Percentiles rank a stretch among this genome's conserved stretches.
These are phyloP conservation scores for Neoarthrinium moseri DNA, from an alignment of 2,329 filamentous ascomycete genomes.

Conservation along the genomic window DNA sequence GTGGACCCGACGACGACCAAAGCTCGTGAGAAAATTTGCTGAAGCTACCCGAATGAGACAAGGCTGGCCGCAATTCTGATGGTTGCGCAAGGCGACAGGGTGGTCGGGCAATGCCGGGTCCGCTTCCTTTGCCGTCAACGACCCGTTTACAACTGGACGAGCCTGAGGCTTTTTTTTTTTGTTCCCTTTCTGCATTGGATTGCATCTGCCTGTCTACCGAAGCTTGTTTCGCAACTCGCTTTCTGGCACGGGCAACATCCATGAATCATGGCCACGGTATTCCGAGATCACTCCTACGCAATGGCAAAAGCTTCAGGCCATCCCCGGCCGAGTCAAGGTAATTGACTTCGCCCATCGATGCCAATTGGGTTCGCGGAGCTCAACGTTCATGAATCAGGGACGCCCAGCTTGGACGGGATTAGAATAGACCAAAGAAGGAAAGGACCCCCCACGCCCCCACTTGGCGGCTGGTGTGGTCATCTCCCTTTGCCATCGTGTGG, in stretches of 20 bases:
- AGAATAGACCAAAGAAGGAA: constrained; percentile 5
- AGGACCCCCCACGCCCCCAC: constrained; percentile 23
- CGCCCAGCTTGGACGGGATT: background rate
- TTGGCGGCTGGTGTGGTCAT: constrained; percentile 12
- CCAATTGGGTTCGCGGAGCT: constrained; percentile 3
- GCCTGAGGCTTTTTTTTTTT: constrained; percentile 8
- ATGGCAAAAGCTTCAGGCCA: background rate
- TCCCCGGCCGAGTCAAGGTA: background rate
- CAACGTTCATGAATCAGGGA: constrained; percentile 3
- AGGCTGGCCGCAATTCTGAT: constrained; percentile 25
- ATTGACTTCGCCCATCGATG: background rate
- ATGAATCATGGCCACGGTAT: background rate
- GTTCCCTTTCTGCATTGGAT: too few species aligned
- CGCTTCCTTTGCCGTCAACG: background rate
- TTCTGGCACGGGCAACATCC: constrained; percentile 2
- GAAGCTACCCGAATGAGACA: constrained; percentile 31
- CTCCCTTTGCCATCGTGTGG: too few species aligned
- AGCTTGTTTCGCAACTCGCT: background rate
- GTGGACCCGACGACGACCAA: constrained; percentile 20
- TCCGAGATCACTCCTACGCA: background rate
- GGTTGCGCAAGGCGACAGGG: constrained; percentile 9
- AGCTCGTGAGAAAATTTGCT: constrained; percentile 24
- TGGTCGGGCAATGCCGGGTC: constrained; percentile 8
- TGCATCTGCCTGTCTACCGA: too few species aligned
- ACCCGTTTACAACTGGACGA: constrained; percentile 1